A percentile compares a stretch with the other conserved stretches of the same genome.
Conservation (phyloP, 176 grass and related monocot species). For the maize (Zea mays) region Zm-B73-REFERENCE-NAM-5.0 NC_050104.1:114925501-114926000, state of each 20-base stretch:
- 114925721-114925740: not conserved
- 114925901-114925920: not conserved
- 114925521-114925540: not conserved
- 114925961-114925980: no score
- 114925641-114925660: not conserved
- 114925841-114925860: not conserved
- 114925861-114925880: not conserved
- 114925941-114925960: not conserved
- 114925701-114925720: not conserved
- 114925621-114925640: not conserved
- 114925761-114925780: not conserved
- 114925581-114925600: not conserved
- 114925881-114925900: not conserved
- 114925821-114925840: not conserved
- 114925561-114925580: not conserved
- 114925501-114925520: not conserved
- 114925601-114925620: not conserved
- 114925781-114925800: not conserved
- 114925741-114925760: not conserved
- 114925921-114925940: not conserved
- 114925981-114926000: no score
- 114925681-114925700: not conserved
- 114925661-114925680: not conserved
- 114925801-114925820: not conserved
- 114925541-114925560: not conserved